Conservation (phyloP, 2,329 filamentous ascomycete genomes). For the Talaromyces sp. region DNA sequence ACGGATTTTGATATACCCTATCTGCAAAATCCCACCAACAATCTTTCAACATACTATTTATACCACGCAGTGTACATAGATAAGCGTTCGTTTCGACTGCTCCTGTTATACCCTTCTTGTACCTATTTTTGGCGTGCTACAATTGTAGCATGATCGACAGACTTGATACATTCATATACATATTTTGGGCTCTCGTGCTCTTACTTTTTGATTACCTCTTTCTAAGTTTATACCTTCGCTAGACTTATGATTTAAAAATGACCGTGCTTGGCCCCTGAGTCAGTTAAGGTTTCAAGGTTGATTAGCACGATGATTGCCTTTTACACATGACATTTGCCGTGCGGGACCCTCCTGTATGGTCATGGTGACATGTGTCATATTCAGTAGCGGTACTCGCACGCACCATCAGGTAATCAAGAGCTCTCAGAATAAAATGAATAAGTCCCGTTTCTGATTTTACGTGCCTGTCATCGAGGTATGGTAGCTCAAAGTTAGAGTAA, state of each 20-base stretch:
- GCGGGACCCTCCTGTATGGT: neutral
- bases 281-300: neutral
- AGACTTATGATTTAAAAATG: neutral
- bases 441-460: neutral
- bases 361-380: neutral
- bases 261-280: neutral
- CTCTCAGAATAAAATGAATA: too few species aligned
- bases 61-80: neutral
- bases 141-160: neutral
- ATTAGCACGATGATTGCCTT: neutral
- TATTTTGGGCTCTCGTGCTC: neutral
- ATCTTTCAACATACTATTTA: neutral
- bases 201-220: neutral
- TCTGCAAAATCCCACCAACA: neutral
- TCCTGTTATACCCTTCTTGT: slow-evolving; percentile 6
- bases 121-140: neutral
- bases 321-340: neutral
- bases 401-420: neutral
- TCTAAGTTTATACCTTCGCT: neutral
- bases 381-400: neutral
- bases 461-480: neutral
- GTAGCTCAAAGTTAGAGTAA: neutral
- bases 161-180: slow-evolving; percentile 1
- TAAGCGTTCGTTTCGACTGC: neutral
- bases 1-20: neutral